These are phyloP conservation scores for Backusella tuberculispora DNA, from an alignment of 192 early-diverging fungal species.

Conservation along the genomic window DNA sequence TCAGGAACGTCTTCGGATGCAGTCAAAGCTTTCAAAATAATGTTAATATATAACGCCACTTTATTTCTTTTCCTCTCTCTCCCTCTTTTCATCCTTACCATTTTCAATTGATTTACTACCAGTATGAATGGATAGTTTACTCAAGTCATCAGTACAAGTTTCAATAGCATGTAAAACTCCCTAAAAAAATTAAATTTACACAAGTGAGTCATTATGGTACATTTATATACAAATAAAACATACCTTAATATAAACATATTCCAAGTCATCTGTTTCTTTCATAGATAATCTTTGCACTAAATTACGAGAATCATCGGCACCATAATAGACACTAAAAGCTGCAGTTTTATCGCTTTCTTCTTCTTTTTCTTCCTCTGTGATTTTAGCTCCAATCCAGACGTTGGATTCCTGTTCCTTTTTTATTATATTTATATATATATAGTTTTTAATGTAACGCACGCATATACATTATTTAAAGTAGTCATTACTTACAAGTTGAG, in stretches of 20 bases:
- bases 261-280: neutral
- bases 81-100: neutral
- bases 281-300: neutral
- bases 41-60: neutral
- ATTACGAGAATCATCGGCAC: slow-evolving; percentile 17
- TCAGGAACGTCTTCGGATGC: slow-evolving; percentile 6
- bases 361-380: neutral
- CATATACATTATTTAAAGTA: no score
- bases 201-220: neutral
- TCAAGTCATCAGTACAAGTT: neutral
- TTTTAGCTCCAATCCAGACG: slow-evolving; percentile 9
- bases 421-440: neutral
- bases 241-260: slow-evolving; percentile 20
- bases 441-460: neutral
- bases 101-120: slow-evolving; percentile 2
- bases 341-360: neutral
- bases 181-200: neutral
- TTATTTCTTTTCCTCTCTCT: neutral
- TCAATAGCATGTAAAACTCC: slow-evolving; percentile 15
- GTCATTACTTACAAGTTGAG: slow-evolving; percentile 1
- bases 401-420: neutral
- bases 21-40: neutral
- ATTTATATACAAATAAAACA: slow-evolving; percentile 7
- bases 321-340: slow-evolving; percentile 21
- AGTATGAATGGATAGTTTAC: slow-evolving; percentile 1